Evolutionary conservation across 495 filamentous ascomycete genomes (phyloP).

Genomic region (Podospora anserina): DNA sequence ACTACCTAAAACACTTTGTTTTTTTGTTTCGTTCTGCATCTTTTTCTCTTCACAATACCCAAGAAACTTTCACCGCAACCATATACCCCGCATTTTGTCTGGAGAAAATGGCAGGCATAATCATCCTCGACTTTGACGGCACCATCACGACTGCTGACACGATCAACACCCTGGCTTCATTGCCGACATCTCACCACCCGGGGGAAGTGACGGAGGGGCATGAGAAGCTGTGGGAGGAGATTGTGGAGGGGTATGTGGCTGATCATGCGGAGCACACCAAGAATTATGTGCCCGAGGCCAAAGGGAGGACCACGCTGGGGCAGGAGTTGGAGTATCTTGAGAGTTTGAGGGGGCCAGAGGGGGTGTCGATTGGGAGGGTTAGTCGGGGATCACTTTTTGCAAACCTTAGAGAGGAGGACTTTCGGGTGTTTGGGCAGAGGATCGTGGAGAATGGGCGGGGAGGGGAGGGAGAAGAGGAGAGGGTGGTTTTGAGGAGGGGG

Average conservation of each 20-base stretch:
- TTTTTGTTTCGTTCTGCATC: not conserved
- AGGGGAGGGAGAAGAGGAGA: conserved; percentile 14
- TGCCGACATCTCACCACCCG: not conserved
- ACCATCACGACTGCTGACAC: conserved; percentile 44
- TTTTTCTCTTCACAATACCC: not conserved
- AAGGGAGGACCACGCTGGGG: conserved; percentile 21
- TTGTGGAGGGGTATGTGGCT: conserved; percentile 37
- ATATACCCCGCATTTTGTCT: not conserved
- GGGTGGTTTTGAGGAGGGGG: conserved; percentile 35
- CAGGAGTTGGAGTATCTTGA: conserved; percentile 41
- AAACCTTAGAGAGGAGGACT: conserved; percentile 19
- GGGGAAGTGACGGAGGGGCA: not conserved
- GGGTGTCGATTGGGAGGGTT: conserved; percentile 33
- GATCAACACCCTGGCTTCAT: conserved; percentile 25
- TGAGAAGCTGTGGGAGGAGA: conserved; percentile 31
- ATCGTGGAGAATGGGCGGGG: conserved; percentile 16
- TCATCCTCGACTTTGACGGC: conserved; percentile 51
- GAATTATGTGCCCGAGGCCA: conserved; percentile 27
- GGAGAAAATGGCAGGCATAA: conserved; percentile 23
- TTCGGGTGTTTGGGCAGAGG: conserved; percentile 29
- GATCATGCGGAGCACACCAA: conserved; percentile 34
- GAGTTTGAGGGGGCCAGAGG: conserved; percentile 37
- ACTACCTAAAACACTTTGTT: not conserved
- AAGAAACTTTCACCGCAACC: not conserved
- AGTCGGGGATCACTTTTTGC: conserved; percentile 35